These are phyloP conservation scores for Cystobasidium tubakii DNA, from an alignment of 768 basidiomycete species.

Conservation along the genomic window DNA sequence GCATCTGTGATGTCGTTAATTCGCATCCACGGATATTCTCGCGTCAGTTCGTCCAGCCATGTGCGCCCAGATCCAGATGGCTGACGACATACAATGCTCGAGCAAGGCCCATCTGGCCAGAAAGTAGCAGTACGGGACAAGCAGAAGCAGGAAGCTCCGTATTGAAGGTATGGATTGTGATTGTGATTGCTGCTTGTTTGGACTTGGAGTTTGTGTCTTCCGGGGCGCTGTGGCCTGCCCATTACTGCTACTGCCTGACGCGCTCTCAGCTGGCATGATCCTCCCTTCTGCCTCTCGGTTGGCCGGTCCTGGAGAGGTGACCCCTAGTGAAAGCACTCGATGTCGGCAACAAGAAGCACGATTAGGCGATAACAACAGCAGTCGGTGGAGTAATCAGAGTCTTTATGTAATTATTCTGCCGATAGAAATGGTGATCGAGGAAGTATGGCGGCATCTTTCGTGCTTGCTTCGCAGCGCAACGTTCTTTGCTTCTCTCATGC, in stretches of 20 bases:
- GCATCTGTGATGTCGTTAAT: background rate
- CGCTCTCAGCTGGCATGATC: too few relatives aligned
- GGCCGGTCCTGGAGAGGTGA: too few relatives aligned
- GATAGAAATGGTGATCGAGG: background rate
- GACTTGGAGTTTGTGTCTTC: background rate
- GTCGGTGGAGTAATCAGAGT: background rate
- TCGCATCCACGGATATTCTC: background rate
- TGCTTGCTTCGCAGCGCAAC: background rate
- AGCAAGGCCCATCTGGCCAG: background rate
- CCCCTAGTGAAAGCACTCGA: too few relatives aligned
- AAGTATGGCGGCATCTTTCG: background rate
- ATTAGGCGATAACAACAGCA: background rate
- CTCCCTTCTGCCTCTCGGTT: too few relatives aligned
- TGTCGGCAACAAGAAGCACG: background rate
- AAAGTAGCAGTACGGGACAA: slow-evolving; percentile 9
- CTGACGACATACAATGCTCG: background rate
- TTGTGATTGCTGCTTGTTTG: background rate
- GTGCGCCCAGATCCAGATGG: background rate
- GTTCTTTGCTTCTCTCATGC: background rate
- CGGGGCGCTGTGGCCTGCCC: too few relatives aligned
- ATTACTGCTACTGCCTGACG: too few relatives aligned
- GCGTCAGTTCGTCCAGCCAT: background rate
- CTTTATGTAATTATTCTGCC: background rate
- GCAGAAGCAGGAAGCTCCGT: slow-evolving; percentile 4
- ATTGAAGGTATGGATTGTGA: background rate